phyloP scores from a whole-genome alignment of 768 basidiomycete genomes.

The Mycena indigotica region DNA sequence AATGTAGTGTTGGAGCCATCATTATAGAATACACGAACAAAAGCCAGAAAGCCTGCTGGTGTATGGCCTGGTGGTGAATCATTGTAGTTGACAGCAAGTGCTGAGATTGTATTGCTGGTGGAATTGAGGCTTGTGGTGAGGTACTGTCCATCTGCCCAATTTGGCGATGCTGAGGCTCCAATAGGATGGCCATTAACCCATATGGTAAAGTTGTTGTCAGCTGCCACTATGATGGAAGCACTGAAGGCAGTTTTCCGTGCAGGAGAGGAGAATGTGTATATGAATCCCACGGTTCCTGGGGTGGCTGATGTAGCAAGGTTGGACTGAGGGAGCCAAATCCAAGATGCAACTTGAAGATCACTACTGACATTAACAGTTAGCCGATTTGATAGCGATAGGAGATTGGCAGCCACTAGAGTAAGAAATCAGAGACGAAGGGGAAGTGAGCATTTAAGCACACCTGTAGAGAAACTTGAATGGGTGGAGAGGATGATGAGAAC shows the following conservation, averaged over 20 bases:
- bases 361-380: too few species aligned
- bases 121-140: background rate
- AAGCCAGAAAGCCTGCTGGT: conserved; percentile 6
- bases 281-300: background rate
- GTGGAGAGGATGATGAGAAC: too few species aligned
- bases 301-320: background rate
- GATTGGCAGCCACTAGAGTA: too few species aligned
- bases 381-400: too few species aligned
- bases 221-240: background rate
- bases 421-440: too few species aligned
- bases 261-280: background rate
- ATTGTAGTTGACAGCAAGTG: background rate
- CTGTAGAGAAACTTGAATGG: too few species aligned
- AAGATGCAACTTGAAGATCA: background rate
- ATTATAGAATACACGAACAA: conserved; percentile 7
- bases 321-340: background rate
- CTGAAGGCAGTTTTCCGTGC: background rate
- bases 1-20: conserved; percentile 8
- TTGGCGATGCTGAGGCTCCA: background rate
- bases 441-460: too few species aligned
- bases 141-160: background rate
- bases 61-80: background rate
- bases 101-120: background rate
- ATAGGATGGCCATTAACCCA: background rate
- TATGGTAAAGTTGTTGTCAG: background rate